Evolutionary conservation across 345 rosid species (phyloP), one percentile per base, ranked within the genome.

Genomic region (Pugionium cornutum): DNA sequence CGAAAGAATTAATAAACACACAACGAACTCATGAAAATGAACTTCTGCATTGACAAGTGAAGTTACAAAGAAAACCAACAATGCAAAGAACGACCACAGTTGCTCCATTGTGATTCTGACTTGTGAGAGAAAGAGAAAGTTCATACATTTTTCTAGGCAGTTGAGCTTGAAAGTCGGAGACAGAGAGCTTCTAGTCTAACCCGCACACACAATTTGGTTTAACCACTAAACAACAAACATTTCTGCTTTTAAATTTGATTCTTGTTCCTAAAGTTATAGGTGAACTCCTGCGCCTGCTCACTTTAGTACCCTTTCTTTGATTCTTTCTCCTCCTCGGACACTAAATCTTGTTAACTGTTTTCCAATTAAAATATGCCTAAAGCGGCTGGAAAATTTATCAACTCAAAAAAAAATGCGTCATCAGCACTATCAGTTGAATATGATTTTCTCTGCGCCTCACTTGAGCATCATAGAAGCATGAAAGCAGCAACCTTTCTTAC

Each of bases 21-120:
- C 98, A 73, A 84, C 78, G 73, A 91, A 91, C 64, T 87, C 86
- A 77, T 87, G 95, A 76, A 77, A 81, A 70, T 85, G 90, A 78
- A 53, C 70, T 81, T 80, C 87, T 28, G 88, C 90, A 45, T 50
- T 74, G 2, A 84, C 76, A 62, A 69, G 64, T 35, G 81, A 69
- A 67, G 82, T 75, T 7, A 79, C 61, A 48, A 76, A 72, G 41
- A 33, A 9, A 11, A 62, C 61, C n/a, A 81, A 66, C 46, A 82
- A 44, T 56, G 80, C 67, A 67, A 77, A 56, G 67, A 51, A 37
- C 4, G 28, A 39, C 27, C 4, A 2, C 3, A 43, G 29, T 55
- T 54, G 45, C 30, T 44, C 35, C 70, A 66, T 66, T 55, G 26
- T 26, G 2, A 33, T 27, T 35, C 18, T 34, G 31, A 45, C 37